phyloP scores from a whole-genome alignment of 2,329 filamentous ascomycete genomes.

The Calonectria leucothoes region DNA sequence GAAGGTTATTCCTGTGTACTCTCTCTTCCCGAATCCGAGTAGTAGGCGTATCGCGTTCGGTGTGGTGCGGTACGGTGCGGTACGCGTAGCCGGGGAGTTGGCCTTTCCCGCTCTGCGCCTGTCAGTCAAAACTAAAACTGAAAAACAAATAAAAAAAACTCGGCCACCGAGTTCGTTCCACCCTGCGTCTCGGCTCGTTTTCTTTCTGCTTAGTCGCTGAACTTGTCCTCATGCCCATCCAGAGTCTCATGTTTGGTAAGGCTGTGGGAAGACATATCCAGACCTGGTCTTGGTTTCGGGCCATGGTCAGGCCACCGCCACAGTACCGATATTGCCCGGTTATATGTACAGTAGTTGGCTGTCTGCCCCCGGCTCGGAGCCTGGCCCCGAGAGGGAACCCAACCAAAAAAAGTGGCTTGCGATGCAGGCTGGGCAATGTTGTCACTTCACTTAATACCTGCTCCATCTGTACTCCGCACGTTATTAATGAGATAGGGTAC shows the following conservation, averaged over 20 bases:
- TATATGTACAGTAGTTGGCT: background rate
- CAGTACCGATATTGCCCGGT: background rate
- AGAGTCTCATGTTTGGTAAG: background rate
- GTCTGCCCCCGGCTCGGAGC: background rate
- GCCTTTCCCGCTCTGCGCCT: background rate
- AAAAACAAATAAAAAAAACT: too few relatives aligned
- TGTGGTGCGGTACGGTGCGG: background rate
- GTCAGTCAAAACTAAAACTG: too few relatives aligned
- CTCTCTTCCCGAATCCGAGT: background rate
- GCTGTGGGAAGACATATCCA: background rate
- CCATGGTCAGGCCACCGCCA: background rate
- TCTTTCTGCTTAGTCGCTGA: background rate
- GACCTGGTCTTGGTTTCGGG: background rate
- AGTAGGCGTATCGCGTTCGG: background rate
- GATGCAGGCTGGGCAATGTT: background rate
- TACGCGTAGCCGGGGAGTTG: slow-evolving; percentile 10
- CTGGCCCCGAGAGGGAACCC: slow-evolving; percentile 4
- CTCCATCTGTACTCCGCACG: slow-evolving; percentile 4
- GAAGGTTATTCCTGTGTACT: slow-evolving; percentile 8
- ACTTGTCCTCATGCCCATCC: background rate
- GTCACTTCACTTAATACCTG: background rate
- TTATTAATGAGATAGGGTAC: slow-evolving; percentile 9
- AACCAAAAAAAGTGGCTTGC: background rate
- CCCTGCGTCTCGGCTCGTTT: background rate
- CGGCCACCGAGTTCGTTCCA: background rate